Base-by-base conservation (phyloP, 2,329 filamentous ascomycete genomes). In the Alternaria alternata region DNA sequence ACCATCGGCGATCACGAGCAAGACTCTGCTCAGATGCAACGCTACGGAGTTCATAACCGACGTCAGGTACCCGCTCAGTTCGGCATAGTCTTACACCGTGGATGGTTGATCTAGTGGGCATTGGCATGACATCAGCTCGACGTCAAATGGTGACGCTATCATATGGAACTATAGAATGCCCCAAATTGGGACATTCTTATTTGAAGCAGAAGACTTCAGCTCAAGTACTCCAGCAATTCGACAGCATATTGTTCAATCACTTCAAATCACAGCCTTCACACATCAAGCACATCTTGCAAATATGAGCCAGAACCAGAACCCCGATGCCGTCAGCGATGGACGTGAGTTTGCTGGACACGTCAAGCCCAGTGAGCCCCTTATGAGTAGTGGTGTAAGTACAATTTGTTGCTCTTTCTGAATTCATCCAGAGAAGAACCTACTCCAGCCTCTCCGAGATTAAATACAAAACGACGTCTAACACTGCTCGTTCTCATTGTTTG, bases 341-440 rank as follows among this genome's bases (percentile, higher is more conserved):
- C 82, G 86, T 69, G 81, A 87, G 69, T 88, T 90, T 74, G 78
- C 81, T 65, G 82, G 83, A 62, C 81, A 79, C 22, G 80, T 86
- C 2, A 78, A 81, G 11, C 83, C 81, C 7, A 78, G 84, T 4
- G 81, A 86, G 66, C 88, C 87, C 14, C 69, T 87, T 44, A 84
- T 82, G 28, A 84, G 78, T 32, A 80, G 82, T 51, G 86, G 87
- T 20, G 85, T 88, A 83, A 78, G 83, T 81, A 51, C 7, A 41
- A 8, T 46, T 8, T 12, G 20, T 5, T 24, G 20, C 26, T 46
- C 3, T 24, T 9, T 42, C 54, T n/a, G 5, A 38, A 2, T 12
- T 24, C 14, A 36, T 48, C 9, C 6, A 16, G 20, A 14, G 6
- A 9, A 2, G 3, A 2, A 30, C 14, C 3, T 20, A 9, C n/a